A percentile compares a stretch with the other conserved stretches of the same genome.
phyloP scores from a whole-genome alignment of 2,329 filamentous ascomycete genomes.

The Cladosporium sp. region DNA sequence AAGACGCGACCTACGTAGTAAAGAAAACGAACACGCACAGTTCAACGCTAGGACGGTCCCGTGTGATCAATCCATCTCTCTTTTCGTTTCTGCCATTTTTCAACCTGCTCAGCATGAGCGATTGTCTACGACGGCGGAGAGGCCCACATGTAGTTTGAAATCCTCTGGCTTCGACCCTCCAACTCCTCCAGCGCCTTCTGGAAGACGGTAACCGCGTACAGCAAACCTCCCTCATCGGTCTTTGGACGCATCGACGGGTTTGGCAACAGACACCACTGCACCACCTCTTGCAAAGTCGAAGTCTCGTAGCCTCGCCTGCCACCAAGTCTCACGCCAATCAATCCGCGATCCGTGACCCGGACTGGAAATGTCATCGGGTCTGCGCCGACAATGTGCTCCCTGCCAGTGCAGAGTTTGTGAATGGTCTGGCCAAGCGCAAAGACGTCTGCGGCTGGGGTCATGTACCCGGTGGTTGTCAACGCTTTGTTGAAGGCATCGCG shows the following conservation, averaged over 20 bases:
- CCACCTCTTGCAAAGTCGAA: background rate
- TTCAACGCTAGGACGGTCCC: background rate
- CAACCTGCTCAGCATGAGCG: background rate
- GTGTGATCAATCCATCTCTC: background rate
- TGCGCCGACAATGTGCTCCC: background rate
- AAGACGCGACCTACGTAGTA: background rate
- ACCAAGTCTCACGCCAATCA: constrained; percentile 1
- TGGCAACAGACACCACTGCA: constrained; percentile 1
- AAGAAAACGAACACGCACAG: background rate
- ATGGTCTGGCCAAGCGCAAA: constrained; percentile 32
- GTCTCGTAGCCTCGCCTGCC: background rate
- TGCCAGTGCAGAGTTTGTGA: constrained; percentile 26
- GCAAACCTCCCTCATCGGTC: background rate
- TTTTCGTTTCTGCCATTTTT: background rate
- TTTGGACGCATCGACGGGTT: constrained; percentile 1
- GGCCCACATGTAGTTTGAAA: background rate
- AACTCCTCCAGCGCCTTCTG: background rate
- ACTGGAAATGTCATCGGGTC: constrained; percentile 9
- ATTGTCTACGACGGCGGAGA: background rate
- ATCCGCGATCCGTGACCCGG: background rate
- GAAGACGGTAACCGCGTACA: background rate
- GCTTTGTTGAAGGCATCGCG: background rate
- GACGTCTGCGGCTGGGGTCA: constrained; percentile 30
- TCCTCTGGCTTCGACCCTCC: background rate
- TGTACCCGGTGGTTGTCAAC: background rate